Evolutionary conservation across 2,329 filamentous ascomycete species (phyloP).

Genomic region (Fusarium citri): DNA sequence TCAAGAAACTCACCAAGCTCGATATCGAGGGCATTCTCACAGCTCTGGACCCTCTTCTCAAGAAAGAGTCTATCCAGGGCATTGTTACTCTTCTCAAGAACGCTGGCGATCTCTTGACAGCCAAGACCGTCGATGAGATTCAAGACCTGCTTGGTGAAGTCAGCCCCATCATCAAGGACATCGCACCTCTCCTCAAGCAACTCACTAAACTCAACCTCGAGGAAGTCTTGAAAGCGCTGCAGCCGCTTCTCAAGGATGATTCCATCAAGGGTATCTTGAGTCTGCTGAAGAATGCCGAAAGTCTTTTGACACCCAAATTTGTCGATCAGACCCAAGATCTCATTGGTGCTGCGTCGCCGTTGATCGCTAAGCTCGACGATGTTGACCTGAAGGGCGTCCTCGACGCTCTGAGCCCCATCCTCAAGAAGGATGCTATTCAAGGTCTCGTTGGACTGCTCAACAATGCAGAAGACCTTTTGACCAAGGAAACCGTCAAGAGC

Average conservation of each 20-base stretch:
- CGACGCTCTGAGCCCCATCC: neutral
- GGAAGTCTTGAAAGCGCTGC: slow-evolving; percentile 49
- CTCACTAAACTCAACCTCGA: slow-evolving; percentile 52
- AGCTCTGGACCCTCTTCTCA: slow-evolving; percentile 45
- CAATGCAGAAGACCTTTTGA: slow-evolving; percentile 8
- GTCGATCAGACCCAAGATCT: slow-evolving; percentile 40
- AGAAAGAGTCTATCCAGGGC: slow-evolving; percentile 43
- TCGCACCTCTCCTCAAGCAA: slow-evolving; percentile 33
- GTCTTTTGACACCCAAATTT: slow-evolving; percentile 41
- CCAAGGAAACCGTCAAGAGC: slow-evolving; percentile 15
- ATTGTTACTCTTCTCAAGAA: slow-evolving; percentile 44
- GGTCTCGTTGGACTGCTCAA: slow-evolving; percentile 1
- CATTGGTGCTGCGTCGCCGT: slow-evolving; percentile 22
- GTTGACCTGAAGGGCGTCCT: slow-evolving; percentile 16
- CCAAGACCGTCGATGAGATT: slow-evolving; percentile 43
- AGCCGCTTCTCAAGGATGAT: slow-evolving; percentile 49
- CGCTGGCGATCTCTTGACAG: slow-evolving; percentile 38
- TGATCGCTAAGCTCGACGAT: slow-evolving; percentile 23
- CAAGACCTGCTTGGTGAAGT: slow-evolving; percentile 52
- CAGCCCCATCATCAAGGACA: slow-evolving; percentile 44
- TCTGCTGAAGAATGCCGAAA: slow-evolving; percentile 51
- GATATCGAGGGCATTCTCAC: slow-evolving; percentile 50
- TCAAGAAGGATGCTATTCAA: slow-evolving; percentile 10
- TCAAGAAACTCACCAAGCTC: slow-evolving; percentile 48
- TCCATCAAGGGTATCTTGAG: slow-evolving; percentile 38